phyloP scores from a whole-genome alignment of 345 rosid species.

The Brassica cretica region DNA sequence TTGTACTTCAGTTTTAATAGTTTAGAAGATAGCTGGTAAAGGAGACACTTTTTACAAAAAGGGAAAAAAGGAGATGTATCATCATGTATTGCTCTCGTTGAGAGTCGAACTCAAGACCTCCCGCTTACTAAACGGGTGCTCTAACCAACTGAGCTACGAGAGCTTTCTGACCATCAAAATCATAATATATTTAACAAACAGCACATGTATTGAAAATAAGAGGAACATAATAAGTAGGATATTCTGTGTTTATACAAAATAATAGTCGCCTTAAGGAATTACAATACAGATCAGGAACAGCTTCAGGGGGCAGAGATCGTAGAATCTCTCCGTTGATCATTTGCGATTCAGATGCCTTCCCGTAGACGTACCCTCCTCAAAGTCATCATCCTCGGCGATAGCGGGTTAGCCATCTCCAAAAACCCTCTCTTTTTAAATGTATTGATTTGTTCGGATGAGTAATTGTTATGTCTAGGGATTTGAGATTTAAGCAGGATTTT shows the following conservation, averaged over 20 bases:
- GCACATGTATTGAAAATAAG: neutral
- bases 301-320: neutral
- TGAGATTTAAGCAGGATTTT: constrained; percentile 8
- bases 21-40: too few relatives aligned
- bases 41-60: too few relatives aligned
- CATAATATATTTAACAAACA: too few relatives aligned
- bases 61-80: too few relatives aligned
- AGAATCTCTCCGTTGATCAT: constrained; percentile 5
- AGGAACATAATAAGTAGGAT: neutral
- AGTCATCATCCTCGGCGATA: constrained; percentile 98
- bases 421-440: neutral
- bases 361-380: constrained; percentile 86
- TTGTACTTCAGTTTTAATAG: too few relatives aligned
- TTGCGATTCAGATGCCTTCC: constrained; percentile 66
- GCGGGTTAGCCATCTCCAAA: constrained; percentile 61
- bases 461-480: neutral
- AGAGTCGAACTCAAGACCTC: constrained; percentile 99
- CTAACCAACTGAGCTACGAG: constrained; percentile 99
- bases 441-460: neutral
- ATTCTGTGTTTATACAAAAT: neutral
- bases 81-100: constrained; percentile 59
- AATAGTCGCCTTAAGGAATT: constrained; percentile 9
- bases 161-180: constrained; percentile 35
- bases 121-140: constrained; percentile 97
- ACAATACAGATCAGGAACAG: constrained; percentile 36